Percentiles rank a stretch among this genome's conserved stretches.
Evolutionary conservation across 225 moss, liverwort and hornwort genomes (phyloP).

Genomic region (Antitrichia curtipendula): DNA sequence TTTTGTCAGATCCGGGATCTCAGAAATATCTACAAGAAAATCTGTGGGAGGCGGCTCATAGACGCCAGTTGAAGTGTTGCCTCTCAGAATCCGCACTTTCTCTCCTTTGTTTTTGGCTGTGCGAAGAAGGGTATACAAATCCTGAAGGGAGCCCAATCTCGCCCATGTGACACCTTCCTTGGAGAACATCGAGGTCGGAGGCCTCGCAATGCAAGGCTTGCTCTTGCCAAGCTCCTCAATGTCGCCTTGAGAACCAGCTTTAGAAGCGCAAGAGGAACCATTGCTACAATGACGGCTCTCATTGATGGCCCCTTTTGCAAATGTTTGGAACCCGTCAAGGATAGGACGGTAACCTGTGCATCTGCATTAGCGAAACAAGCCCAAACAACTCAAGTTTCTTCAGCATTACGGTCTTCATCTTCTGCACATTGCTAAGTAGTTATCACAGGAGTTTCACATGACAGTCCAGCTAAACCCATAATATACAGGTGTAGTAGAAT

Average conservation of each 20-base stretch:
- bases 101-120: slow-evolving; percentile 30
- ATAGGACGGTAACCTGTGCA: slow-evolving; percentile 86
- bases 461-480: background rate
- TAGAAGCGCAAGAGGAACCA: slow-evolving; percentile 4
- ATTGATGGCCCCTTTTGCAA: slow-evolving; percentile 20
- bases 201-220: background rate
- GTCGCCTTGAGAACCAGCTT: slow-evolving; percentile 22
- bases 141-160: slow-evolving; percentile 34
- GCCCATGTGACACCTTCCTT: slow-evolving; percentile 60
- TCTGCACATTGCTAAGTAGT: background rate
- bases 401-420: background rate
- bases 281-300: slow-evolving; percentile 5
- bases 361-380: slow-evolving; percentile 6
- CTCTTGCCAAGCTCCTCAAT: slow-evolving; percentile 45
- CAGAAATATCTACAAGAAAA: slow-evolving; percentile 51
- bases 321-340: slow-evolving; percentile 62
- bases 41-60: slow-evolving; percentile 36
- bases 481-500: background rate
- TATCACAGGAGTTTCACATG: background rate
- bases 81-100: slow-evolving; percentile 57
- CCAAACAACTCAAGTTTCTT: background rate
- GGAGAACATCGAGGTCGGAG: slow-evolving; percentile 12
- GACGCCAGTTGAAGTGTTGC: slow-evolving; percentile 65
- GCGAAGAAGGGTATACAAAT: slow-evolving; percentile 46
- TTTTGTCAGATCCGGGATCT: slow-evolving; percentile 36